A percentile compares a stretch with the other conserved stretches of the same genome.
Evolutionary conservation across 1,284 basidiomycete genomes (phyloP).

Genomic region (Ceratobasidium sp.): DNA sequence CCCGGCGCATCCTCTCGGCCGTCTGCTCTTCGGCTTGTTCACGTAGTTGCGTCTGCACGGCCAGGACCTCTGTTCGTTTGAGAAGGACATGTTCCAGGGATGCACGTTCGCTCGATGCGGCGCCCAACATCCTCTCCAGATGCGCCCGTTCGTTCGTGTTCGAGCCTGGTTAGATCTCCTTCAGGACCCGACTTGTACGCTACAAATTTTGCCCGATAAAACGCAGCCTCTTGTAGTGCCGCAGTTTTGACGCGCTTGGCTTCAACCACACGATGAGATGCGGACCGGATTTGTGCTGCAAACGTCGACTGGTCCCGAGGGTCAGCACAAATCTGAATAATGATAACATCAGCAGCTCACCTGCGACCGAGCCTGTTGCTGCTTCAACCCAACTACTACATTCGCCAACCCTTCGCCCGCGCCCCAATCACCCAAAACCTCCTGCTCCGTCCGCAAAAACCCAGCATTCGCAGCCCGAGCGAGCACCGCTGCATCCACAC

Average conservation of each 20-base stretch:
- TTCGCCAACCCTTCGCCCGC: slow-evolving; percentile 66
- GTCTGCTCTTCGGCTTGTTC: slow-evolving; percentile 86
- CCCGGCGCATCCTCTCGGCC: slow-evolving; percentile 83
- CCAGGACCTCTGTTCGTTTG: slow-evolving; percentile 79
- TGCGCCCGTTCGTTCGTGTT: slow-evolving; percentile 83
- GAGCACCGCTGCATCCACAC: slow-evolving; percentile 90
- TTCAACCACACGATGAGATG: slow-evolving; percentile 84
- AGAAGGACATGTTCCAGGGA: slow-evolving; percentile 78
- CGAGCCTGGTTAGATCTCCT: slow-evolving; percentile 77
- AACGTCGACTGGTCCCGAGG: slow-evolving; percentile 69
- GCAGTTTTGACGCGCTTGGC: slow-evolving; percentile 83
- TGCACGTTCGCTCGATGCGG: slow-evolving; percentile 75
- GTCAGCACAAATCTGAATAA: not conserved
- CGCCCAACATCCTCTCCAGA: slow-evolving; percentile 83
- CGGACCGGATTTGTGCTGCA: slow-evolving; percentile 78
- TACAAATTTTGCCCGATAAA: slow-evolving; percentile 93
- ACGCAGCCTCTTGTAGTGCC: slow-evolving; percentile 95
- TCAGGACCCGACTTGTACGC: slow-evolving; percentile 83
- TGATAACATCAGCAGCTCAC: slow-evolving; percentile 62
- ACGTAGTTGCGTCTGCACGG: slow-evolving; percentile 81
- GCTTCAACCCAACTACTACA: slow-evolving; percentile 86
- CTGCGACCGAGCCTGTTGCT: slow-evolving; percentile 90
- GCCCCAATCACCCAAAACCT: slow-evolving; percentile 60
- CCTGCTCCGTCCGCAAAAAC: slow-evolving; percentile 77
- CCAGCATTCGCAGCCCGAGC: slow-evolving; percentile 84